Evolutionary conservation across 2,329 filamentous ascomycete species (phyloP).

Genomic region (Aureobasidium mangrovei): DNA sequence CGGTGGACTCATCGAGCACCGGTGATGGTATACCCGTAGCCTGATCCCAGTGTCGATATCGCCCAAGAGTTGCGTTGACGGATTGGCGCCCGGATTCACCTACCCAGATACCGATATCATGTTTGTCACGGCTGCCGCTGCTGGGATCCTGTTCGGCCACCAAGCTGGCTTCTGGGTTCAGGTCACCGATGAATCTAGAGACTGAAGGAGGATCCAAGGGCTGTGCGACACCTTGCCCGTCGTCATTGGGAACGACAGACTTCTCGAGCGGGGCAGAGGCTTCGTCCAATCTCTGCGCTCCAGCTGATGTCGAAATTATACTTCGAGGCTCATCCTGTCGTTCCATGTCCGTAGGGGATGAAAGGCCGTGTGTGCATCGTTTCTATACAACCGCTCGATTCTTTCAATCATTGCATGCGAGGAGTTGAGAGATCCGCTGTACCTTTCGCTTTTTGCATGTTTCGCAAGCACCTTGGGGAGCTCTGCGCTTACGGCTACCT

Average conservation of each 20-base stretch:
- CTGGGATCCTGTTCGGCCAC: slow-evolving; percentile 24
- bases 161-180: slow-evolving; percentile 40
- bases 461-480: slow-evolving; percentile 36
- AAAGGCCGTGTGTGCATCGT: slow-evolving; percentile 35
- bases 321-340: not conserved
- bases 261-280: not conserved
- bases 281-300: not conserved
- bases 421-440: not conserved
- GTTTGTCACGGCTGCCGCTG: slow-evolving; percentile 18
- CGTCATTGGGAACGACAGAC: not conserved
- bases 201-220: not conserved
- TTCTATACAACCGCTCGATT: slow-evolving; percentile 25
- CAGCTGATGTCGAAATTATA: slow-evolving; percentile 20
- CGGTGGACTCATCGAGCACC: slow-evolving; percentile 17
- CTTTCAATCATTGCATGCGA: slow-evolving; percentile 18
- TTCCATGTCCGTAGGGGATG: slow-evolving; percentile 16
- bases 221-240: not conserved
- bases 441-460: slow-evolving; percentile 36
- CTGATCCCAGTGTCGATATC: slow-evolving; percentile 22
- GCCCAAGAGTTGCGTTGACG: slow-evolving; percentile 17
- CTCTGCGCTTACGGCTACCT: slow-evolving; percentile 36
- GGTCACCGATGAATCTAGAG: slow-evolving; percentile 36
- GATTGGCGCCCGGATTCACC: slow-evolving; percentile 12
- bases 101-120: slow-evolving; percentile 29
- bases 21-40: slow-evolving; percentile 15